A percentile compares a stretch with the other conserved stretches of the same genome.
phyloP scores from a whole-genome alignment of 1,139 yeast species.

The Yamadazyma buinensis region DNA sequence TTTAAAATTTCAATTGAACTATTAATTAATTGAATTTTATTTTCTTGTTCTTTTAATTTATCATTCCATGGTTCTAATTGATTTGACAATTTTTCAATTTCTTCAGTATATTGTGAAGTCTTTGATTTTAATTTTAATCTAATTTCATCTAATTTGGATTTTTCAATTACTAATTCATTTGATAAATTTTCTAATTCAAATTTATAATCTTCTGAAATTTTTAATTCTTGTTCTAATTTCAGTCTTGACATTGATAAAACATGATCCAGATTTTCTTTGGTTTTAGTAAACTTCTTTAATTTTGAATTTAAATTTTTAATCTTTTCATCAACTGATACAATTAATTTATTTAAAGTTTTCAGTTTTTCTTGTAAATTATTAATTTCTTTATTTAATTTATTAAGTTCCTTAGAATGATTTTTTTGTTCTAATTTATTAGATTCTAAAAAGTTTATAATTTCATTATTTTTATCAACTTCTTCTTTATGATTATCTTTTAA shows the following conservation, averaged over 20 bases:
- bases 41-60: conserved; percentile 60
- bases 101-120: conserved; percentile 60
- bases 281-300: conserved; percentile 58
- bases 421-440: conserved; percentile 22
- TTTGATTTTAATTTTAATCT: conserved; percentile 68
- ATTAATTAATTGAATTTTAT: conserved; percentile 60
- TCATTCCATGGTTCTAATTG: conserved; percentile 83
- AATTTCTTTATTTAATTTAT: conserved; percentile 28
- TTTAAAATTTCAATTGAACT: conserved; percentile 62
- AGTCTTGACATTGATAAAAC: conserved; percentile 39
- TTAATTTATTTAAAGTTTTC: conserved; percentile 43
- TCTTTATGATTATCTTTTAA: conserved; percentile 41
- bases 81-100: conserved; percentile 61
- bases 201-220: conserved; percentile 39
- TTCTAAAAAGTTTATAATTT: conserved; percentile 39
- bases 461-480: conserved; percentile 47
- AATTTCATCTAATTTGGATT: conserved; percentile 53
- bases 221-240: conserved; percentile 44
- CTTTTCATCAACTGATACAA: conserved; percentile 72
- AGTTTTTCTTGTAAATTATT: conserved; percentile 33
- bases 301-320: conserved; percentile 60
- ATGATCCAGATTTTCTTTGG: conserved; percentile 33
- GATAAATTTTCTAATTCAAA: conserved; percentile 45
- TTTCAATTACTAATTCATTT: conserved; percentile 49
- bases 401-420: conserved; percentile 30